These are phyloP conservation scores for Babesia caballi DNA, from an alignment of 169 alveolate species.

Conservation along the genomic window DNA sequence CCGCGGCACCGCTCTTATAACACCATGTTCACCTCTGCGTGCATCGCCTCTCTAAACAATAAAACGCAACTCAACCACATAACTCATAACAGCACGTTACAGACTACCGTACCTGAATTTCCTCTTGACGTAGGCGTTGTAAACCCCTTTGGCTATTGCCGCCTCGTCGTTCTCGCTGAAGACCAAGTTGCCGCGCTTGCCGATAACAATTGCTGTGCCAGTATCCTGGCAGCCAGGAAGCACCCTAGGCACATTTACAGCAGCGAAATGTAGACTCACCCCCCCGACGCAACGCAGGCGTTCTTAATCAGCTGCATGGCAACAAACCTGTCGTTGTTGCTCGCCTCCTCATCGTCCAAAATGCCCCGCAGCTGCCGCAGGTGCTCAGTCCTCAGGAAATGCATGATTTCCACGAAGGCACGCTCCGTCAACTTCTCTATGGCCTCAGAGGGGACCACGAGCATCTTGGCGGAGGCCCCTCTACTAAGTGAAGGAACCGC, in stretches of 20 bases:
- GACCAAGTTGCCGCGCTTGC: conserved; percentile 74
- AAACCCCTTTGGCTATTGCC: conserved; percentile 79
- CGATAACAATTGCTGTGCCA: conserved; percentile 85
- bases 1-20: no score
- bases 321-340: conserved; percentile 79
- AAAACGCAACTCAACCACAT: no score
- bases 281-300: conserved; percentile 77
- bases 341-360: conserved; percentile 74
- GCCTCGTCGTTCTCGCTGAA: conserved; percentile 68
- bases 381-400: conserved; percentile 72
- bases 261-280: conserved; percentile 8
- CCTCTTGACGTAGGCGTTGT: conserved; percentile 78
- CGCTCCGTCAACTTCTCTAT: conserved; percentile 64
- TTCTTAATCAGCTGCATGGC: conserved; percentile 80
- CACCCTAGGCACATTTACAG: conserved; percentile 23
- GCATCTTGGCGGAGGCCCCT: conserved; percentile 26
- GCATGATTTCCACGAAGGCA: conserved; percentile 74
- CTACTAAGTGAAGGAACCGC: background rate
- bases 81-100: no score
- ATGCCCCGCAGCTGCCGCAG: conserved; percentile 69
- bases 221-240: conserved; percentile 90
- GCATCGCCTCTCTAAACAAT: no score
- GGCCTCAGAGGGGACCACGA: conserved; percentile 64
- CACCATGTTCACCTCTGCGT: no score
- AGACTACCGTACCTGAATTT: conserved; percentile 73